Base-by-base conservation (phyloP, 73 alveolate species). In the Paramecium primaurelia region DNA sequence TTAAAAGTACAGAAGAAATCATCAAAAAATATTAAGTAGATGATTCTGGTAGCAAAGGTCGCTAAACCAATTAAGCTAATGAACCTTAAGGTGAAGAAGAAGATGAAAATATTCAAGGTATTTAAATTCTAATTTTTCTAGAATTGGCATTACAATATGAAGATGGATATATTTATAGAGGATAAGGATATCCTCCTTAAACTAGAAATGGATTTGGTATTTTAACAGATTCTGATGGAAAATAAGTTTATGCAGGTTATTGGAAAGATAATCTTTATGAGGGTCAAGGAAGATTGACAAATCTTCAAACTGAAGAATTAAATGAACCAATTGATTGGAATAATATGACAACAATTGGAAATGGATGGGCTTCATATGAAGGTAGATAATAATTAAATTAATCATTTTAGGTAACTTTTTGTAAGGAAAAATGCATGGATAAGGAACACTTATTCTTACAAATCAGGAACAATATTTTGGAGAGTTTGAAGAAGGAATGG, bases 401-500 rank as follows among this genome's bases (percentile, higher is more conserved):
- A 64, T 26, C 2, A 28, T 36, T 37, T 12, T 6, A 73, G 87
- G 87, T 32, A 73, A 73, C 59, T 73, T 73, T 44, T 73, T 37
- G 30, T 38, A 73, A 44, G 87, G 87, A 10, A 73, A 73, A 73
- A 73, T 73, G 87, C 87, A 73, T 40, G 87, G 87, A 34, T 7
- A 37, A 37, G 87, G 87, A 32, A 73, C 87, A 30, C 87, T 73
- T 18, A 37, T 37, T 9, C 59, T 73, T 12, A 73, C 87, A 14
- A 73, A 73, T 38, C 60, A 40, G 37, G 87, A 73, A 22, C 58
- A 73, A 73, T 73, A 37, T 38, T 34, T 73, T 12, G 87, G 87
- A 6, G 87, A 73, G 22, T 73, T 73, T 38, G 87, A 73, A 22
- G 87, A 73, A 30, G 87, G 87, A 1, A 73, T 73, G 87, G 59